A percentile compares a stretch with the other conserved stretches of the same genome.
Conservation (phyloP, 176 grass and related monocot genomes). For the Oryza punctata region DNA sequence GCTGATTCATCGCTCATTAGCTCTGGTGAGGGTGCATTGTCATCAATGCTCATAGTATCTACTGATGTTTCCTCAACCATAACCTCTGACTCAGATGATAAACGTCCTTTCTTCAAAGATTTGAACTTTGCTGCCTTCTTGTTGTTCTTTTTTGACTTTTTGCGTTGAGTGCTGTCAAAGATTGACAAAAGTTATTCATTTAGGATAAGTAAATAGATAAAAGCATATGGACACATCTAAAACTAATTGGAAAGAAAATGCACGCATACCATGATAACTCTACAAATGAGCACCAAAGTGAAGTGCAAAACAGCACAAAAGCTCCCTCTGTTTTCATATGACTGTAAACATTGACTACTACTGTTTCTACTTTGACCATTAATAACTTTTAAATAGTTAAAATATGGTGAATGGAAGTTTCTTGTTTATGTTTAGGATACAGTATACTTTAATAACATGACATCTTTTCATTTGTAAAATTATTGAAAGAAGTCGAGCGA, state of each 20-base stretch:
- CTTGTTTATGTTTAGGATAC: no score
- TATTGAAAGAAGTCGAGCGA: no score
- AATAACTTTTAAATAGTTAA: no score
- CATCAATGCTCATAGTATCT: slow-evolving; percentile 76
- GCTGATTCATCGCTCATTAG: slow-evolving; percentile 66
- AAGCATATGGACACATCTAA: not conserved
- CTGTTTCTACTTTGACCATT: no score
- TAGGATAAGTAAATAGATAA: slow-evolving; percentile 2
- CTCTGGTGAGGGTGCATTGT: slow-evolving; percentile 72
- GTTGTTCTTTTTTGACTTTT: slow-evolving; percentile 83
- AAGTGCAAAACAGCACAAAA: slow-evolving; percentile 15
- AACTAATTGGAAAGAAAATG: not conserved
- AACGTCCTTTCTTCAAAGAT: slow-evolving; percentile 74
- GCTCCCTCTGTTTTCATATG: no score
- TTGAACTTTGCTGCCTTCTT: slow-evolving; percentile 86
- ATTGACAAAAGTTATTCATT: slow-evolving; percentile 16
- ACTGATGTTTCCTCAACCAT: slow-evolving; percentile 60
- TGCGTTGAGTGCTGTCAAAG: slow-evolving; percentile 40
- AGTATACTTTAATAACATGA: no score
- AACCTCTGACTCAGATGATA: slow-evolving; percentile 68
- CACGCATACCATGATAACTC: not conserved
- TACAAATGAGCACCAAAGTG: not conserved
- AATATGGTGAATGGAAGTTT: no score
- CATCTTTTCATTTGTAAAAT: no score
- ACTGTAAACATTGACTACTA: no score